Evolutionary conservation across 345 rosid genomes (phyloP).

Genomic region (Ricinus communis): DNA sequence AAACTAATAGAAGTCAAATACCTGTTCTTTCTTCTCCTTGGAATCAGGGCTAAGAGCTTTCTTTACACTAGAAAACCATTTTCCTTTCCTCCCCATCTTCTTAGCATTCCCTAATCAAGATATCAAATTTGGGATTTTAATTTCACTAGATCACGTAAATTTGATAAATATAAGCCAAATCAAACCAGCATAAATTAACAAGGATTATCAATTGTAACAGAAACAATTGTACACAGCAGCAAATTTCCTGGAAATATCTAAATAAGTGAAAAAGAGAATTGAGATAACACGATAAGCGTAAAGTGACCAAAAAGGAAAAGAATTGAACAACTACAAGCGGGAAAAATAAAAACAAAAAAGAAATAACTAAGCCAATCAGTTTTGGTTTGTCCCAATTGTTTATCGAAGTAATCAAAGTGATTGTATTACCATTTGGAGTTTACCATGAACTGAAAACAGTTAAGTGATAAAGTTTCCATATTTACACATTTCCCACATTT

Average conservation of each 20-base stretch:
- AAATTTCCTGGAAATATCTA: background rate
- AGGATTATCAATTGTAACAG: background rate
- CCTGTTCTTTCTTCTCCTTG: conserved; percentile 55
- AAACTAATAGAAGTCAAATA: conserved; percentile 13
- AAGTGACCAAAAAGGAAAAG: background rate
- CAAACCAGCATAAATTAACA: background rate
- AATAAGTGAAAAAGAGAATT: background rate
- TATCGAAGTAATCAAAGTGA: background rate
- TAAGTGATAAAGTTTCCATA: background rate
- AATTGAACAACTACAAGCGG: background rate
- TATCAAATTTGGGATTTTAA: conserved; percentile 1
- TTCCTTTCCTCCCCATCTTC: conserved; percentile 88
- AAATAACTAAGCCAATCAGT: background rate
- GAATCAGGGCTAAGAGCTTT: conserved; percentile 82
- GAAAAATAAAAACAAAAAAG: background rate
- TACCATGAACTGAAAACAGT: background rate
- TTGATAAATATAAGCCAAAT: background rate
- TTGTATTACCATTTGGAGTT: background rate
- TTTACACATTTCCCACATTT: background rate
- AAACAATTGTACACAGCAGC: background rate
- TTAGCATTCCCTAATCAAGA: conserved; percentile 35
- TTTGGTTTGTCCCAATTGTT: background rate
- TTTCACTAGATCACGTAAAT: background rate
- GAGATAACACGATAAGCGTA: background rate
- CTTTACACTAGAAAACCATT: conserved; percentile 87